These are phyloP conservation scores for Colletotrichum filicis DNA, from an alignment of 2,329 filamentous ascomycete species.

Conservation along the genomic window DNA sequence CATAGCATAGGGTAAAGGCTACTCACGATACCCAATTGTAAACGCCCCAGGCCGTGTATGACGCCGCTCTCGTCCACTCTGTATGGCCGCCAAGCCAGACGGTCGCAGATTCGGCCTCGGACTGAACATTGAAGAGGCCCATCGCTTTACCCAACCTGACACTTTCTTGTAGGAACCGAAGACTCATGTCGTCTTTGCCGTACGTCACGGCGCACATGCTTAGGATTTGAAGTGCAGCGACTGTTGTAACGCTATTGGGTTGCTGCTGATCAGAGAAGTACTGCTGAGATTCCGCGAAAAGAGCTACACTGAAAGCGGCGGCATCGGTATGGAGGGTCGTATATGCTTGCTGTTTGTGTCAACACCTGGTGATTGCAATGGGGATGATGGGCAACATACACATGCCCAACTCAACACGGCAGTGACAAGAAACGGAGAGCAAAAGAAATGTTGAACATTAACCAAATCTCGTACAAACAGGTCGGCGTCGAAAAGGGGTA, in stretches of 20 bases:
- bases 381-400: not conserved
- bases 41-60: constrained; percentile 45
- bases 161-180: not conserved
- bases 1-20: no score
- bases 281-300: constrained; percentile 7
- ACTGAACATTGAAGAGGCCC: constrained; percentile 14
- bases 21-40: constrained; percentile 35
- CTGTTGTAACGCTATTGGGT: constrained; percentile 6
- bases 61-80: constrained; percentile 16
- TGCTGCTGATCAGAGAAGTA: not conserved
- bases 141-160: not conserved
- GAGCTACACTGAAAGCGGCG: not conserved
- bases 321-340: constrained; percentile 1
- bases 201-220: not conserved
- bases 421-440: constrained; percentile 15
- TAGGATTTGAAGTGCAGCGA: not conserved
- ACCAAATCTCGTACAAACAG: constrained; percentile 9
- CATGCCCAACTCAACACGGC: constrained; percentile 12
- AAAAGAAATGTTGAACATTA: not conserved
- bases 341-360: constrained; percentile 1
- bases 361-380: accelerated
- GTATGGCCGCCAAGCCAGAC: not conserved
- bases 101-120: not conserved
- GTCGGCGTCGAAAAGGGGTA: constrained; percentile 22
- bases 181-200: constrained; percentile 12